A percentile compares a stretch with the other conserved stretches of the same genome.
Conservation (phyloP, 129 eudicot species). For the Flaveria linearis region DNA sequence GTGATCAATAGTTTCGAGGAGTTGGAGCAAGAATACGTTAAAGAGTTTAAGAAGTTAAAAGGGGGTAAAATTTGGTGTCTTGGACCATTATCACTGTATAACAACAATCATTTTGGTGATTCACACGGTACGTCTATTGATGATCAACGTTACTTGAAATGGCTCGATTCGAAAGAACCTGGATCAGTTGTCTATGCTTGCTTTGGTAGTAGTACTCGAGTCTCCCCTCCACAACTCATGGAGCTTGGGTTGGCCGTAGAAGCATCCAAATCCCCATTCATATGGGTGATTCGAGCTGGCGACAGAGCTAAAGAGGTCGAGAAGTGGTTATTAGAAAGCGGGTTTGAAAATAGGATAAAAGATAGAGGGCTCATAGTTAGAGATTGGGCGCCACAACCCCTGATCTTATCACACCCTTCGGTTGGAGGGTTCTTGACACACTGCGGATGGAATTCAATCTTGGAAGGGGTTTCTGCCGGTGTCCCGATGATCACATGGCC, state of each 20-base stretch:
- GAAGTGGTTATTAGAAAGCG: conserved; percentile 47
- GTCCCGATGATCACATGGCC: conserved; percentile 42
- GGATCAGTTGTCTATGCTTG: conserved; percentile 51
- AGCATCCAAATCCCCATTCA: conserved; percentile 48
- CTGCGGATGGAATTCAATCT: conserved; percentile 33
- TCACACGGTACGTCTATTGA: conserved; percentile 1
- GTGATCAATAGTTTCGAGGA: conserved; percentile 63
- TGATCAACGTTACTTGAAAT: conserved; percentile 33
- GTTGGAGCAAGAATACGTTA: conserved; percentile 54
- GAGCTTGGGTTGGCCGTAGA: conserved; percentile 66
- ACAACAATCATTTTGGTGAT: conserved; percentile 27
- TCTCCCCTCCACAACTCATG: conserved; percentile 39
- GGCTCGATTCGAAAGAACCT: conserved; percentile 48
- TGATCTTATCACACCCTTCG: conserved; percentile 54
- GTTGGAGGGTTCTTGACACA: conserved; percentile 47
- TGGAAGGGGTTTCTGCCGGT: conserved; percentile 32
- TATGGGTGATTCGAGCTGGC: conserved; percentile 58
- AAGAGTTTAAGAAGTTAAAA: conserved; percentile 42
- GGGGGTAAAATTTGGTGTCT: conserved; percentile 57
- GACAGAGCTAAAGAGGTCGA: conserved; percentile 44
- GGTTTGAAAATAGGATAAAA: conserved; percentile 49
- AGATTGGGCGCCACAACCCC: conserved; percentile 69
- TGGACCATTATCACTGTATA: conserved; percentile 67
- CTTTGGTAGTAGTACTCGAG: conserved; percentile 51
- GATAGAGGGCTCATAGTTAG: conserved; percentile 52